Evolutionary conservation across 2,329 filamentous ascomycete genomes (phyloP).

Genomic region (Elsinoe ampelina): DNA sequence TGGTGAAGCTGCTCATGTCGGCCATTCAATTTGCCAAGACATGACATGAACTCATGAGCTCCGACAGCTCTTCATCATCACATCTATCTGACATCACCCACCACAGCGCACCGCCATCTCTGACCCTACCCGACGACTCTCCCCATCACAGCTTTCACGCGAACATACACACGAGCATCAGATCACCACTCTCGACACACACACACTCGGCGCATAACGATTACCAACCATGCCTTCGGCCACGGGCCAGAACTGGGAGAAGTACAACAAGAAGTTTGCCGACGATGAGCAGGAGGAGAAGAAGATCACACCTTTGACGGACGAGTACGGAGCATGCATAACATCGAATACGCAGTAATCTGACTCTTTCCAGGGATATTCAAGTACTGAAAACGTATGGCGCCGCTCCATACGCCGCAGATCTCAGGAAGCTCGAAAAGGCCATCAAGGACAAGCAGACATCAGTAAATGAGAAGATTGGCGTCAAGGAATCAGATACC

Average conservation of each 20-base stretch:
- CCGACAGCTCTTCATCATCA: not conserved
- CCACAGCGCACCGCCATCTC: not conserved
- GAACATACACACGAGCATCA: not conserved
- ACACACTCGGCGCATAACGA: not conserved
- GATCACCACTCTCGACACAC: not conserved
- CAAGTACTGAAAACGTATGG: constrained; percentile 97
- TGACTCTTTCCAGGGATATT: constrained; percentile 64
- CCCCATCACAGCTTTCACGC: no score
- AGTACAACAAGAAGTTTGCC: constrained; percentile 93
- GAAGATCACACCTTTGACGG: constrained; percentile 95
- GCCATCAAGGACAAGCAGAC: constrained; percentile 99
- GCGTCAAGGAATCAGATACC: constrained; percentile 84
- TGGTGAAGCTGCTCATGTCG: not conserved
- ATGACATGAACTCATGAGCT: not conserved
- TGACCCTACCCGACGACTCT: not conserved
- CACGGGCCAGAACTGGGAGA: constrained; percentile 92
- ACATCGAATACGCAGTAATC: constrained; percentile 16
- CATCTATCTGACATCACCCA: not conserved
- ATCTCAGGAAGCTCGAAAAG: constrained; percentile 95
- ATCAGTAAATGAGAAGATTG: constrained; percentile 98
- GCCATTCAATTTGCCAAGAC: not conserved
- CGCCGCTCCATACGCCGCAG: constrained; percentile 85
- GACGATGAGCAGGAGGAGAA: constrained; percentile 98
- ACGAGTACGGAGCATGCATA: constrained; percentile 62
- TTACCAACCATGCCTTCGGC: constrained; percentile 67